Conservation (phyloP, 139 green algal species). For the Trebouxia sp. region DNA sequence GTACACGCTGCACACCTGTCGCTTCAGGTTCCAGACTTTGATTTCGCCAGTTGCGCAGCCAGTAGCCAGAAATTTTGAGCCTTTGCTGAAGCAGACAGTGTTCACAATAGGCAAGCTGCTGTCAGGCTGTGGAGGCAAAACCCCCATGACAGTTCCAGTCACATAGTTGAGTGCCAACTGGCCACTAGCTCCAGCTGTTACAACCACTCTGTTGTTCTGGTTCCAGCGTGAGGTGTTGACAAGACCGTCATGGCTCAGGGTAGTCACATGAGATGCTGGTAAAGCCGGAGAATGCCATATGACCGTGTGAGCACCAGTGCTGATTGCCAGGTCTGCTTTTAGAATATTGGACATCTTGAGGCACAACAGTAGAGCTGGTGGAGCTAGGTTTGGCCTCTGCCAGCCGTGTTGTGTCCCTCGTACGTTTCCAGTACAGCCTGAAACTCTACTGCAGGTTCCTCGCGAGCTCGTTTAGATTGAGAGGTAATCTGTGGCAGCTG, state of each 20-base stretch:
- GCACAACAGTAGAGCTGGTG: too few relatives aligned
- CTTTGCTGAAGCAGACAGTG: slow-evolving; percentile 11
- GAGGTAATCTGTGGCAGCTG: too few relatives aligned
- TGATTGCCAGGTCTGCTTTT: slow-evolving; percentile 8
- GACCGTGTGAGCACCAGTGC: not conserved
- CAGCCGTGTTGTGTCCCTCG: too few relatives aligned
- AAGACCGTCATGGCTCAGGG: not conserved
- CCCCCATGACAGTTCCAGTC: slow-evolving; percentile 4
- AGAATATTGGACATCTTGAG: not conserved
- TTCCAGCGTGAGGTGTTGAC: slow-evolving; percentile 17
- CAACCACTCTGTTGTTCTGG: slow-evolving; percentile 8
- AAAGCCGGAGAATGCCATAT: slow-evolving; percentile 11
- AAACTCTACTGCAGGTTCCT: too few relatives aligned
- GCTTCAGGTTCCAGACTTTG: slow-evolving; percentile 22
- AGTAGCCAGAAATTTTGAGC: slow-evolving; percentile 17
- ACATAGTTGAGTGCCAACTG: slow-evolving; percentile 14
- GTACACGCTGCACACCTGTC: not conserved
- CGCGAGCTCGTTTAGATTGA: too few relatives aligned
- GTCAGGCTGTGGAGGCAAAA: not conserved
- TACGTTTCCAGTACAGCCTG: too few relatives aligned
- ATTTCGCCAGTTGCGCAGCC: not conserved
- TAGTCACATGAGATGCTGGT: not conserved
- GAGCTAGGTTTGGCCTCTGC: too few relatives aligned
- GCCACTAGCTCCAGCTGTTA: not conserved
- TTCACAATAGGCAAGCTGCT: not conserved